These are phyloP conservation scores for Colletotrichum filicis DNA, from an alignment of 2,329 filamentous ascomycete species.

Conservation along the genomic window DNA sequence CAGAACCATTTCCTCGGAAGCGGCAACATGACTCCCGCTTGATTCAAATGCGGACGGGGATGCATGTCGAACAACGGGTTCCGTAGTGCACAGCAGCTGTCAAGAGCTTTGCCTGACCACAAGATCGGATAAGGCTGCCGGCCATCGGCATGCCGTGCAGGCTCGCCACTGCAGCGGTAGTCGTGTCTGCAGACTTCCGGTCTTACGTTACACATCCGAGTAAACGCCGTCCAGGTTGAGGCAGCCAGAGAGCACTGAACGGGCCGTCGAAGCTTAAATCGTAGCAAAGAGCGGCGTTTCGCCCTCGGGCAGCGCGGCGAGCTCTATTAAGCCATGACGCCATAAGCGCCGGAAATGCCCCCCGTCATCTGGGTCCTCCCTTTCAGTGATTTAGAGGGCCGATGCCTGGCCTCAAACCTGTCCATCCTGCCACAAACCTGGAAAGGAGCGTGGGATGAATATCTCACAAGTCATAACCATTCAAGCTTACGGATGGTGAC, in stretches of 20 bases:
- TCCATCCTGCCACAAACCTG: background rate
- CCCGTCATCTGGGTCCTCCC: background rate
- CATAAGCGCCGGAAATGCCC: slow-evolving; percentile 24
- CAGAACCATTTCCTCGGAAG: background rate
- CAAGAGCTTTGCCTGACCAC: slow-evolving; percentile 4
- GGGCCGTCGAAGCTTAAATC: slow-evolving; percentile 19
- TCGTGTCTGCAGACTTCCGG: background rate
- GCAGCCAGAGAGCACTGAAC: background rate
- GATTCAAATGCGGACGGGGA: slow-evolving; percentile 3
- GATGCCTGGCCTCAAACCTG: background rate
- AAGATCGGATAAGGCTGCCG: slow-evolving; percentile 16
- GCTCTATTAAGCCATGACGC: slow-evolving; percentile 22
- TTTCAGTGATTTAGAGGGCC: background rate
- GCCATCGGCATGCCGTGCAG: background rate
- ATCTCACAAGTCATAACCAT: background rate
- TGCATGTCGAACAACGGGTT: background rate
- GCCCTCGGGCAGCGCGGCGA: slow-evolving; percentile 2
- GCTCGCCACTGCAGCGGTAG: background rate
- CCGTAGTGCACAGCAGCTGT: slow-evolving; percentile 12
- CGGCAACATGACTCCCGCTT: background rate
- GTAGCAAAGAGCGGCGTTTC: background rate
- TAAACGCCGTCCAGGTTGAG: background rate
- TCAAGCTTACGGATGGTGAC: background rate
- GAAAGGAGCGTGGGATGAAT: background rate
- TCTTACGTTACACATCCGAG: background rate